Percentiles rank a stretch among this genome's conserved stretches.
phyloP scores from a whole-genome alignment of 1,139 yeast species.

The Kluyveromyces marxianus region DNA sequence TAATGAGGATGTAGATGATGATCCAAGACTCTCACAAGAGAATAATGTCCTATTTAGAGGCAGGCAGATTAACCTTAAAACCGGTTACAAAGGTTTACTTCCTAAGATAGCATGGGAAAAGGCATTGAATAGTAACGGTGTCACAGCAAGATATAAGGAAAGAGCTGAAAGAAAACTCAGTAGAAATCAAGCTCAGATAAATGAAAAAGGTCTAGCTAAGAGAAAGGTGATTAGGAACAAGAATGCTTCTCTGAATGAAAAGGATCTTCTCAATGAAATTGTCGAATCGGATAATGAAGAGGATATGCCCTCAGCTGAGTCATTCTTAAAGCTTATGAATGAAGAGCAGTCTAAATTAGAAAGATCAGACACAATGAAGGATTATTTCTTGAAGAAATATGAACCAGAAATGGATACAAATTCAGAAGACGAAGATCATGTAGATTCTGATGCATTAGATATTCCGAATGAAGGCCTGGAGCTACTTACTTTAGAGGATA shows the following conservation, averaged over 20 bases:
- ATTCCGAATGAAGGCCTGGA: neutral
- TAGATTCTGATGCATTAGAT: neutral
- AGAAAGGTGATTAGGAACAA: slow-evolving; percentile 8
- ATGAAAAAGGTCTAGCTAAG: slow-evolving; percentile 20
- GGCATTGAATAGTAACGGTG: slow-evolving; percentile 5
- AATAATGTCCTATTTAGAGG: slow-evolving; percentile 24
- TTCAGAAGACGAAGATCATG: neutral
- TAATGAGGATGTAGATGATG: neutral
- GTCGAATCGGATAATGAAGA: slow-evolving; percentile 11
- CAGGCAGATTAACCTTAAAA: slow-evolving; percentile 19
- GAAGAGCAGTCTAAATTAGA: neutral
- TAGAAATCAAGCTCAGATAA: neutral
- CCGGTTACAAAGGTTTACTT: slow-evolving; percentile 27
- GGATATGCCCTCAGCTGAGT: neutral
- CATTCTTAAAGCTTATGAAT: neutral
- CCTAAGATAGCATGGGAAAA: slow-evolving; percentile 29
- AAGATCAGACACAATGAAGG: neutral
- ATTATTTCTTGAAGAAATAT: slow-evolving; percentile 3
- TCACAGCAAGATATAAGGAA: slow-evolving; percentile 1
- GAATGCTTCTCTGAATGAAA: slow-evolving; percentile 9
- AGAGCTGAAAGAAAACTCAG: neutral
- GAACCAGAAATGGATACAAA: neutral
- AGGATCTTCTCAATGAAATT: slow-evolving; percentile 14
- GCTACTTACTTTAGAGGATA: slow-evolving; percentile 2
- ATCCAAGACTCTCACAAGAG: neutral